A percentile compares a stretch with the other conserved stretches of the same genome.
Conservation (phyloP, 371 early-diverging fungal genomes). For the Mucor saturninus region DNA sequence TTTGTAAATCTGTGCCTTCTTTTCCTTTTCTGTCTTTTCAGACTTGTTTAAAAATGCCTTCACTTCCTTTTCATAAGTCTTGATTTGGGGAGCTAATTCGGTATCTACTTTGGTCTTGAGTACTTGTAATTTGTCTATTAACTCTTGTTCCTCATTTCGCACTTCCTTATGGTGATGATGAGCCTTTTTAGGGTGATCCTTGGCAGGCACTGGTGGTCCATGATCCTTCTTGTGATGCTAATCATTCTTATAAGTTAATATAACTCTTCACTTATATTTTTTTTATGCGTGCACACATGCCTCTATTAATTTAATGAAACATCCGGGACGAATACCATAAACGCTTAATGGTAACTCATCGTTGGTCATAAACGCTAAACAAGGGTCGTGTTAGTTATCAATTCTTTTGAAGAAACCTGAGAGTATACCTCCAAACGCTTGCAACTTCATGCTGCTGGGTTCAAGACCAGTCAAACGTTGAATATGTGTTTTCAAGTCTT, state of each 20-base stretch:
- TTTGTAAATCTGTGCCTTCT: constrained; percentile 24
- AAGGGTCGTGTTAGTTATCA: background rate
- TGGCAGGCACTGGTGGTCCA: no score
- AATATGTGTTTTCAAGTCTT: constrained; percentile 36
- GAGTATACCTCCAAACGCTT: constrained; percentile 46
- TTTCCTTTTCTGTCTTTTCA: constrained; percentile 17
- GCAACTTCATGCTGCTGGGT: constrained; percentile 25
- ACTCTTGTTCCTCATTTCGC: constrained; percentile 1
- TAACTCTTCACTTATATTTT: background rate
- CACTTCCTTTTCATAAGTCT: constrained; percentile 21
- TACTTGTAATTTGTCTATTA: constrained; percentile 12
- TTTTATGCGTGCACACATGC: background rate
- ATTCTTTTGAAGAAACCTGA: background rate
- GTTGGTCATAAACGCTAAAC: constrained; percentile 22
- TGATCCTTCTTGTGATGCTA: no score
- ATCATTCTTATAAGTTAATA: background rate
- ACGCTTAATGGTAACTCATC: constrained; percentile 18
- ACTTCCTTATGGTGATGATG: background rate
- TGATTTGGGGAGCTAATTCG: constrained; percentile 20
- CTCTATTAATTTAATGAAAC: constrained; percentile 13
- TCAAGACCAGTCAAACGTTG: constrained; percentile 35
- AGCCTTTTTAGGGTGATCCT: background rate
- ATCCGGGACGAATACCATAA: constrained; percentile 22
- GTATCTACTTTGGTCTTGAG: constrained; percentile 13
- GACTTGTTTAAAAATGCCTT: constrained; percentile 13